Evolutionary conservation across 495 filamentous ascomycete genomes (phyloP), one percentile per base, ranked within the genome.

Genomic region (Lasiosphaeria miniovina): DNA sequence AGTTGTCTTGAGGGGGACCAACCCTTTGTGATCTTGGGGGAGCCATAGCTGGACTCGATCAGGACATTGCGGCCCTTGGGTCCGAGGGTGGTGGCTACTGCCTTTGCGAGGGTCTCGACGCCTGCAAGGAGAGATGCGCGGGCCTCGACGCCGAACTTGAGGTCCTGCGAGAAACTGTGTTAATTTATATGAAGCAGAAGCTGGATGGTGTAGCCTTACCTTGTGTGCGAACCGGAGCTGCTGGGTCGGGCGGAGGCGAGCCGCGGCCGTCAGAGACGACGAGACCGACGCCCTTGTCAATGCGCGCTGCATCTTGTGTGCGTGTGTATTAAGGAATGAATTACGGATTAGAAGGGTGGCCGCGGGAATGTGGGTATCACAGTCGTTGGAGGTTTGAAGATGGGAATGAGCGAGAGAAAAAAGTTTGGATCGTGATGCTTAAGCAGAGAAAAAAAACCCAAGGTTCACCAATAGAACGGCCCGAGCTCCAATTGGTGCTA

Each of bases 11-110:
- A 54, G 14, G 48, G 4, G 32, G 43, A 74, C 82, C 60, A 82
- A 96, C 93, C 94, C 82, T 98, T 98, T 69, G 94, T 98, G 76
- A 98, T 98, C 83, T 98, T 98, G 62, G 94, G 94, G 51, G 94
- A 95, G 70, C 95, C 95, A 73, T 96, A 98, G 78, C 88, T 87
- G 51, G 93, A 96, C 80, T 98, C 94, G 61, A 98, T 98, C 66
- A 98, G 72, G 61, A 98, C 94, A 81, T 97, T 98, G 67, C 94
- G 87, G 73, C 94, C 94, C 84, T 98, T 98, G 65, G 94, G 94
- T 55, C 94, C 94, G 45, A 98, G 84, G 61, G 94, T 98, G 59
- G 95, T 96, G 48, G 94, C 90, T 57, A 98, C 94, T 58, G 94
- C 94, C 80, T 88, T 95, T 65, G 95, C 92, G 49, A 98, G 86